Base-by-base conservation (phyloP, 129 eudicot genomes). In the Glebionis coronaria region DNA sequence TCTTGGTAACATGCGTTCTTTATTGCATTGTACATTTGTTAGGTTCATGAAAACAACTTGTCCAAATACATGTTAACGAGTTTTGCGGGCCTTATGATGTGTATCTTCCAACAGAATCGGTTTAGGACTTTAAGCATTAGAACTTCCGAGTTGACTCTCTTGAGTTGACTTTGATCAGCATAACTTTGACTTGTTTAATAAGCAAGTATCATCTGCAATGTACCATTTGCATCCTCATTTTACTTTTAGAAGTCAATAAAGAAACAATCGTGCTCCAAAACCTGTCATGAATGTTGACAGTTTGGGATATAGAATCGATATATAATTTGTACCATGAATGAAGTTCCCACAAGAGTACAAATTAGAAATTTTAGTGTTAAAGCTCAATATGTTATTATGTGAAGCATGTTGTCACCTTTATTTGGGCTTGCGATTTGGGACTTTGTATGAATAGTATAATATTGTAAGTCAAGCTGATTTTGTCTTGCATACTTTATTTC, bases 121-220 rank as follows among this genome's bases (percentile, higher is more conserved):
- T 64, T 71, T 2, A 1, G 25, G 25, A 23, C 25, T 0, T 23
- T 70, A 65, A 44, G 68, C 62, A 19, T 59, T 46, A 2, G 61
- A 73, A 44, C 57, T 67, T 58, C 44, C 21, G 11, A 56, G 68
- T 57, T 66, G 65, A 65, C 62, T 28, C 23, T 45, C 21, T 55
- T 73, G 49, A 56, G 66, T 73, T 73, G 73, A 74, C 73, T 56
- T 73, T 74, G 47, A 6, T 16, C 55, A 4, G 40, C 12, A 56
- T 44, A 31, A 31, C 15, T 49, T 66, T 16, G 49, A 56, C 28
- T 47, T 66, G 51, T 67, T 46, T 62, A 55, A 63, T 20, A 1
- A 25, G 55, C 23, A 73, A 12, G 14, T 20, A 44, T 9, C n/a
- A 52, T 68, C 44, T 10, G 42, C 42, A 35, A 35, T 35, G 42